These are phyloP conservation scores for Plasmodium gaboni DNA, from an alignment of 169 alveolate genomes.

Conservation along the genomic window DNA sequence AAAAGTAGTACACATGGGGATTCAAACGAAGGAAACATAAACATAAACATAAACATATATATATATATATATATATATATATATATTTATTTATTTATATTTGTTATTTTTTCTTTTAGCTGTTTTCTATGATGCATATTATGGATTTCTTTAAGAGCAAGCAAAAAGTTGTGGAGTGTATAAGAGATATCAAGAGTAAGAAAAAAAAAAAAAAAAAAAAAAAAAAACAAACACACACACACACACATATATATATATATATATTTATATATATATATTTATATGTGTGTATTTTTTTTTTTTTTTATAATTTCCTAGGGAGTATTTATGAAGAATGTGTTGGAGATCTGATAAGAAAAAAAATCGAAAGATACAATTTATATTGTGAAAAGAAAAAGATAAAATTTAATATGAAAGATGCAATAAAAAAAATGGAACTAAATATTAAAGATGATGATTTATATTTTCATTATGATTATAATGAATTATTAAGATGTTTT, in stretches of 20 bases:
- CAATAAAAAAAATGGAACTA: constrained; percentile 18
- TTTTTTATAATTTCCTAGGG: background rate
- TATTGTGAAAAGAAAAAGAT: constrained; percentile 32
- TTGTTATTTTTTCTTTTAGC: constrained; percentile 1
- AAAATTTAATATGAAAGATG: constrained; percentile 22
- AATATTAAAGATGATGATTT: constrained; percentile 20
- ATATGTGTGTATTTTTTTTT: background rate
- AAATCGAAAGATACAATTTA: constrained; percentile 33
- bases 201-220: constrained; percentile 13
- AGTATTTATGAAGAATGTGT: constrained; percentile 60
- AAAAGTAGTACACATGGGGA: too few relatives aligned
- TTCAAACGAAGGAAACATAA: too few relatives aligned
- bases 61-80: too few relatives aligned
- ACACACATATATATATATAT: background rate
- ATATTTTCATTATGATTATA: constrained; percentile 44
- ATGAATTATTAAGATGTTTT: constrained; percentile 31
- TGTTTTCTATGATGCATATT: constrained; percentile 54
- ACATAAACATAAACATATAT: too few relatives aligned
- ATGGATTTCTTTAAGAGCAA: constrained; percentile 57
- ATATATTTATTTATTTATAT: background rate
- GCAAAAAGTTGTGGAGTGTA: constrained; percentile 24
- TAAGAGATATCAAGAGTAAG: constrained; percentile 25
- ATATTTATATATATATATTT: background rate
- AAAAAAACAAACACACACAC: background rate
- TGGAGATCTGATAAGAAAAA: constrained; percentile 35